phyloP scores from a whole-genome alignment of 768 basidiomycete genomes.

The Tylopilus subfusipes region DNA sequence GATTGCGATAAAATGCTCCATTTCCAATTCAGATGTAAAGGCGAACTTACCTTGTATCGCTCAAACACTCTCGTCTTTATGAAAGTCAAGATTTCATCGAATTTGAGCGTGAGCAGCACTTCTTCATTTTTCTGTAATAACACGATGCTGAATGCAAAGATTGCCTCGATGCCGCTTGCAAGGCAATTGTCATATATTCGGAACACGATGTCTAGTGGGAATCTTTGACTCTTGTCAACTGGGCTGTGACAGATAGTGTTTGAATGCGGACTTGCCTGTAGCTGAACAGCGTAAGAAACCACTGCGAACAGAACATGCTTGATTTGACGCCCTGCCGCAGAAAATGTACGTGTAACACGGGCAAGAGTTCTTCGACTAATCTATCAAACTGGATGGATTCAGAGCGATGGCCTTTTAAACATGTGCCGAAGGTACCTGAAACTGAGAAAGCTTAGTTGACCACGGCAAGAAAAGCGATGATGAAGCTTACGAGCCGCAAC shows the following conservation, averaged over 20 bases:
- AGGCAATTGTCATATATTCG: conserved; percentile 96
- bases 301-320: conserved; percentile 98
- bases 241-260: not conserved
- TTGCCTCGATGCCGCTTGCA: conserved; percentile 95
- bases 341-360: conserved; percentile 91
- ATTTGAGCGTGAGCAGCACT: conserved; percentile 71
- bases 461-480: not conserved
- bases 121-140: conserved; percentile 88
- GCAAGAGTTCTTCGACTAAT: conserved; percentile 86
- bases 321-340: conserved; percentile 92
- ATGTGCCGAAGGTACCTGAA: conserved; percentile 46
- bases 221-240: conserved; percentile 44
- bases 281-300: conserved; percentile 97
- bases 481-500: conserved; percentile 67
- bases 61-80: conserved; percentile 82
- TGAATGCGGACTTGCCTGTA: conserved; percentile 59
- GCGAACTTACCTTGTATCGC: conserved; percentile 54
- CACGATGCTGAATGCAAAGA: conserved; percentile 90
- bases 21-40: not conserved
- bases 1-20: not conserved
- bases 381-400: conserved; percentile 74
- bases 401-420: conserved; percentile 11
- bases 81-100: conserved; percentile 86
- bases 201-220: conserved; percentile 91
- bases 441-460: conserved; percentile 36